phyloP scores from a whole-genome alignment of 2,329 filamentous ascomycete species.

The Ramichloridium luteum region DNA sequence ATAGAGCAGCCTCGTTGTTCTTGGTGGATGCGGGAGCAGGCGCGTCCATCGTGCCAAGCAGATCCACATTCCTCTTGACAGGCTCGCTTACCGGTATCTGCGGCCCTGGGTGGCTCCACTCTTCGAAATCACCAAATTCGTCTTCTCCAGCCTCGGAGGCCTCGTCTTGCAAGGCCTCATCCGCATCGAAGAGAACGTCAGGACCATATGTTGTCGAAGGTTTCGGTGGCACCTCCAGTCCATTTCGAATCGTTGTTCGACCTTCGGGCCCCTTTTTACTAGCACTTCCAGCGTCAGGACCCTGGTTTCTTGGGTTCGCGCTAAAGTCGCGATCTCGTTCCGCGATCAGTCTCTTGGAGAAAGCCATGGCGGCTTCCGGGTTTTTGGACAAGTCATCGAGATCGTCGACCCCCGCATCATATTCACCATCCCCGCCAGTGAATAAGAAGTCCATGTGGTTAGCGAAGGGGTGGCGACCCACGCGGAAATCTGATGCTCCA shows the following conservation, averaged over 20 bases:
- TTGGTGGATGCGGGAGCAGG: too few species aligned
- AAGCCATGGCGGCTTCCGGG: constrained; percentile 25
- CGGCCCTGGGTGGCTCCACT: constrained; percentile 4
- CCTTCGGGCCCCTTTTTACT: too few species aligned
- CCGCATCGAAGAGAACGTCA: constrained; percentile 25
- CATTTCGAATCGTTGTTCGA: too few species aligned
- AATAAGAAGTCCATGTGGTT: constrained; percentile 25
- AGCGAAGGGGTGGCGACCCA: constrained; percentile 22
- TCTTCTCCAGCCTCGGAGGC: constrained; percentile 17
- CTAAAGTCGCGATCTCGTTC: constrained; percentile 16
- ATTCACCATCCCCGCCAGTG: constrained; percentile 22
- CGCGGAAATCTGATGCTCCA: constrained; percentile 6
- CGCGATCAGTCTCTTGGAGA: constrained; percentile 22
- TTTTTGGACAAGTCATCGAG: constrained; percentile 22
- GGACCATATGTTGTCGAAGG: constrained; percentile 9
- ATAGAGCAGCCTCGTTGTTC: too few species aligned
- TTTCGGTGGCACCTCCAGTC: too few species aligned
- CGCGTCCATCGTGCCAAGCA: too few species aligned
- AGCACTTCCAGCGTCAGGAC: constrained; percentile 2
- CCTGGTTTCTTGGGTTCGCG: too few species aligned
- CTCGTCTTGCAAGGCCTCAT: constrained; percentile 17
- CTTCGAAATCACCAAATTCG: constrained; percentile 26
- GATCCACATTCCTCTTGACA: too few species aligned
- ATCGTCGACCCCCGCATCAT: constrained; percentile 24
- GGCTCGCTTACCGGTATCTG: too few species aligned